Evolutionary conservation across 495 filamentous ascomycete genomes (phyloP).

Genomic region (Chlorociboria aeruginascens): DNA sequence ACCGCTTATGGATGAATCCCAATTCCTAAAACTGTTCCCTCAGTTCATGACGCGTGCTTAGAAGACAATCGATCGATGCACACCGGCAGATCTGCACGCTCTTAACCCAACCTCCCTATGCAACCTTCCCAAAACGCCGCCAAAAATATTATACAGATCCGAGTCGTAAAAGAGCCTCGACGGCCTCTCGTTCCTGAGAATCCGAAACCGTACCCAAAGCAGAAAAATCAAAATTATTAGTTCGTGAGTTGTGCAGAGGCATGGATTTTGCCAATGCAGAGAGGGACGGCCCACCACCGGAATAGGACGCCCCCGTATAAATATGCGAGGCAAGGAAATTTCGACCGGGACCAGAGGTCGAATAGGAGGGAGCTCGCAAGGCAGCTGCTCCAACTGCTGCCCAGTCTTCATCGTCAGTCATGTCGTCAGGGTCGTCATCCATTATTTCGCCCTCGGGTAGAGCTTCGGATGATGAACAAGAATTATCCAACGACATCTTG

Average conservation of each 20-base stretch:
- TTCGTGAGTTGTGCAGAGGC: conserved; percentile 31
- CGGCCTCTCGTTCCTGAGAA: conserved; percentile 68
- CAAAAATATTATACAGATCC: conserved; percentile 65
- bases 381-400: conserved; percentile 78
- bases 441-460: conserved; percentile 53
- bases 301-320: conserved; percentile 29
- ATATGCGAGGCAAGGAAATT: conserved; percentile 27
- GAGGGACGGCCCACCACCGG: conserved; percentile 33
- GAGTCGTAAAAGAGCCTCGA: conserved; percentile 73
- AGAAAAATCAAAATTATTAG: conserved; percentile 34
- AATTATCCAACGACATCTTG: conserved; percentile 86
- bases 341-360: conserved; percentile 20
- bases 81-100: conserved; percentile 23
- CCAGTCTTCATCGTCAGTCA: conserved; percentile 98
- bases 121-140: conserved; percentile 18
- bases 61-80: conserved; percentile 20
- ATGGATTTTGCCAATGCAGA: conserved; percentile 27
- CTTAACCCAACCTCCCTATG: conserved; percentile 7
- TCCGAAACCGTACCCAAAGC: conserved; percentile 41
- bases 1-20: conserved; percentile 4
- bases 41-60: conserved; percentile 17
- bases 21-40: conserved; percentile 9
- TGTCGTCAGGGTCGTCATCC: conserved; percentile 59
- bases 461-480: conserved; percentile 63
- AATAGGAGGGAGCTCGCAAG: conserved; percentile 60